Evolutionary conservation across 768 basidiomycete genomes (phyloP).

Genomic region (Amanita pseudoporphyria): DNA sequence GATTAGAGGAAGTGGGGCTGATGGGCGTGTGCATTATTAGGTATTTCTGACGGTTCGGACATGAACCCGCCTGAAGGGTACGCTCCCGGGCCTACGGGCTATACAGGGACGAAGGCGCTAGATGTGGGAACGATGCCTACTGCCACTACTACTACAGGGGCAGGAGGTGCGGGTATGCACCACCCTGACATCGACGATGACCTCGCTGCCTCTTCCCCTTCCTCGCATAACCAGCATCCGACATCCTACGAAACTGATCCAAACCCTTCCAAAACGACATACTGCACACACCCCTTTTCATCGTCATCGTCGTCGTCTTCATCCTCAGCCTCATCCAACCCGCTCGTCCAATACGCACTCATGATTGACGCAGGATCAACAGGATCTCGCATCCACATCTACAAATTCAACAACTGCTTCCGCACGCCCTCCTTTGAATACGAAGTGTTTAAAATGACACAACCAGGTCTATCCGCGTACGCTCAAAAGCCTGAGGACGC

Average conservation of each 20-base stretch:
- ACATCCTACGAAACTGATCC: slow-evolving; percentile 65
- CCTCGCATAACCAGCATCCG: slow-evolving; percentile 21
- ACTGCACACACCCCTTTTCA: slow-evolving; percentile 53
- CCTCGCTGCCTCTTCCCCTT: slow-evolving; percentile 8
- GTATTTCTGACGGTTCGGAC: not conserved
- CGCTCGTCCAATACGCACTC: slow-evolving; percentile 83
- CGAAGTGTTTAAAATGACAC: slow-evolving; percentile 80
- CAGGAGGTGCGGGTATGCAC: not conserved
- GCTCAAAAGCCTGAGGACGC: slow-evolving; percentile 52
- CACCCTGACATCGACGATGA: slow-evolving; percentile 7
- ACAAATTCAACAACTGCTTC: slow-evolving; percentile 93
- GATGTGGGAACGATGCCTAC: too few species aligned
- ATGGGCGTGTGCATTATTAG: too few species aligned
- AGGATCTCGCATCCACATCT: slow-evolving; percentile 94
- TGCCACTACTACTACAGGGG: not conserved
- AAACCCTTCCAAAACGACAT: slow-evolving; percentile 60
- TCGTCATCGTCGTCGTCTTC: slow-evolving; percentile 31
- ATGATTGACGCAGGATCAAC: slow-evolving; percentile 99
- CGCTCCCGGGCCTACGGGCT: not conserved
- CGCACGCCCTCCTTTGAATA: slow-evolving; percentile 76
- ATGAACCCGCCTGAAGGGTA: not conserved
- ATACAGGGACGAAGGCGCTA: not conserved
- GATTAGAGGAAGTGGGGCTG: too few species aligned
- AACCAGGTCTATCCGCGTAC: slow-evolving; percentile 72
- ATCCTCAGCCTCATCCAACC: too few species aligned